These are phyloP conservation scores for Fennellomyces sp. DNA, from an alignment of 371 early-diverging fungal genomes.

Conservation along the genomic window DNA sequence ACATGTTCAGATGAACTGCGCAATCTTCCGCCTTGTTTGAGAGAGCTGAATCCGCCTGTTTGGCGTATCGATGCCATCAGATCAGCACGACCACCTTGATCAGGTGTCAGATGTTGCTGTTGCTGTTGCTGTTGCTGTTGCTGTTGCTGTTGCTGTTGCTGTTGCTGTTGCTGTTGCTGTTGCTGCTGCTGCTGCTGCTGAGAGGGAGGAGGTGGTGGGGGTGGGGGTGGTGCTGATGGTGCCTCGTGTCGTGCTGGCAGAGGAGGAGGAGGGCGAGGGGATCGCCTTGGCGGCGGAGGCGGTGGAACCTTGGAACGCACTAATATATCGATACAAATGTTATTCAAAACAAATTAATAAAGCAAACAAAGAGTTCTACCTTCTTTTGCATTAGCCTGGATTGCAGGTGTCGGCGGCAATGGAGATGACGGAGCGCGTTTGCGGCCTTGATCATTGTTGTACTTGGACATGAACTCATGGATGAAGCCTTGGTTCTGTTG, in stretches of 20 bases:
- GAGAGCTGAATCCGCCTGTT: slow-evolving; percentile 43
- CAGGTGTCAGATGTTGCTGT: too few relatives aligned
- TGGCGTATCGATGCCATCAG: slow-evolving; percentile 48
- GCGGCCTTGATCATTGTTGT: slow-evolving; percentile 24
- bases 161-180: neutral
- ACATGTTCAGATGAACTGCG: slow-evolving; percentile 14
- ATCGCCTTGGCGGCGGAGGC: neutral
- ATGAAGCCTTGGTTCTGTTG: slow-evolving; percentile 56
- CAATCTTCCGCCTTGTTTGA: slow-evolving; percentile 36
- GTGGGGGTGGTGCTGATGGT: slow-evolving; percentile 2
- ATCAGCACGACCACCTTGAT: slow-evolving; percentile 23
- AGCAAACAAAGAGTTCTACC: too few relatives aligned
- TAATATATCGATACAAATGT: too few relatives aligned
- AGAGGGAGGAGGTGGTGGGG: slow-evolving; percentile 13
- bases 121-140: neutral
- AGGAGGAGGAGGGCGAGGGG: slow-evolving; percentile 12
- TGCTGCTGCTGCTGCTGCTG: slow-evolving; percentile 8
- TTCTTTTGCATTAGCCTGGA: neutral
- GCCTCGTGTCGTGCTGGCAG: neutral
- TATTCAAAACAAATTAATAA: too few relatives aligned
- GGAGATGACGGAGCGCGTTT: neutral
- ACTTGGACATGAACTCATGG: slow-evolving; percentile 43
- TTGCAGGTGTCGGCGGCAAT: slow-evolving; percentile 4
- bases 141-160: slow-evolving; percentile 7
- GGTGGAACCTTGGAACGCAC: slow-evolving; percentile 10